Percentiles rank a stretch among this genome's conserved stretches.
These are phyloP conservation scores for Aspergillus fructus DNA, from an alignment of 2,329 filamentous ascomycete genomes.

Conservation along the genomic window DNA sequence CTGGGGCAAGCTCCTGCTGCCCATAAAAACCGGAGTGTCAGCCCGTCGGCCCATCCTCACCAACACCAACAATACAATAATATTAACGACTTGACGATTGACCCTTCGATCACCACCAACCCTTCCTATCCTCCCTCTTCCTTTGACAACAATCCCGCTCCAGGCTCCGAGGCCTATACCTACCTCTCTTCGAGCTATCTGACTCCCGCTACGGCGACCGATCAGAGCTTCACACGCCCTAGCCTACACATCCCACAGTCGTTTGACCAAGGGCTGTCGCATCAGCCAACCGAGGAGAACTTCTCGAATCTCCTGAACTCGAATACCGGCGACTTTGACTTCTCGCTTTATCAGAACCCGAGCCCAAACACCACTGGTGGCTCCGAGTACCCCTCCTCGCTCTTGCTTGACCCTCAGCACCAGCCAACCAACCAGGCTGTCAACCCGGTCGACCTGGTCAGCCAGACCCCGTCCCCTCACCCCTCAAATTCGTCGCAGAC, in stretches of 20 bases:
- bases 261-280: constrained; percentile 38
- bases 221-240: constrained; percentile 34
- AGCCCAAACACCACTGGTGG: constrained; percentile 30
- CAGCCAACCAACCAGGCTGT: constrained; percentile 42
- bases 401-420: constrained; percentile 43
- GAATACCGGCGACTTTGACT: constrained; percentile 39
- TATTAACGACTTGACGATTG: constrained; percentile 33
- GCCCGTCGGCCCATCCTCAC: constrained; percentile 43
- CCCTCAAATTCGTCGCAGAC: constrained; percentile 58
- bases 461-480: constrained; percentile 48
- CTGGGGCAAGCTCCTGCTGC: constrained; percentile 38
- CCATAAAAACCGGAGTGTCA: constrained; percentile 42
- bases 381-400: constrained; percentile 38
- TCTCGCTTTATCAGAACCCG: constrained; percentile 38
- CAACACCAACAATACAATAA: constrained; percentile 36
- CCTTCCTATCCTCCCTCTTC: constrained; percentile 33
- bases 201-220: constrained; percentile 27
- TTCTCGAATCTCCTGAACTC: constrained; percentile 42
- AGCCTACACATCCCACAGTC: constrained; percentile 35
- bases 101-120: constrained; percentile 35
- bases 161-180: constrained; percentile 35
- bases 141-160: constrained; percentile 25
- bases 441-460: constrained; percentile 48
- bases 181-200: constrained; percentile 36
- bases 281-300: constrained; percentile 29